Conservation (phyloP, 495 filamentous ascomycete genomes). For the Astrothelium subdiscretum region DNA sequence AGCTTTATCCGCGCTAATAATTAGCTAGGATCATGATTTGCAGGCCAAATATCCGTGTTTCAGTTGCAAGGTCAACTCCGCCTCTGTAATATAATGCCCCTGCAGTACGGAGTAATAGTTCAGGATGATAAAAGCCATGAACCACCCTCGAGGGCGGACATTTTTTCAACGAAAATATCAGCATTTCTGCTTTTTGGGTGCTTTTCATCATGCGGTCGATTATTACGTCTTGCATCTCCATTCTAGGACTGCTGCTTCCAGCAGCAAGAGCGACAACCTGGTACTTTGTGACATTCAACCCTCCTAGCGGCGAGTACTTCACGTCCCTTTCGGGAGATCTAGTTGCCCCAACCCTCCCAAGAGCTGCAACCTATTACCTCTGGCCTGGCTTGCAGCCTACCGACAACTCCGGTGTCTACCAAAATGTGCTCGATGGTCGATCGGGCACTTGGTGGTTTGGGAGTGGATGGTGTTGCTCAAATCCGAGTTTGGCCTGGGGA, state of each 20-base stretch:
- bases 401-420: conserved; percentile 32
- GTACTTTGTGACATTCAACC: conserved; percentile 30
- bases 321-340: conserved; percentile 31
- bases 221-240: not conserved
- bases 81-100: not conserved
- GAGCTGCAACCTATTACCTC: conserved; percentile 31
- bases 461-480: conserved; percentile 33
- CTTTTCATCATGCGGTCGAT: not conserved
- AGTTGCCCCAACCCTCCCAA: conserved; percentile 27
- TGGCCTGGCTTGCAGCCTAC: conserved; percentile 35
- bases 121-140: not conserved
- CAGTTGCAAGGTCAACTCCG: not conserved
- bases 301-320: conserved; percentile 24
- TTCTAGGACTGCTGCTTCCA: not conserved
- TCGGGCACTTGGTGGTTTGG: conserved; percentile 36
- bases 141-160: not conserved
- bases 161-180: not conserved
- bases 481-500: conserved; percentile 32
- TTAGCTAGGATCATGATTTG: conserved; percentile 1
- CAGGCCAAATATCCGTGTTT: not conserved
- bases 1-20: not conserved
- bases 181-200: not conserved
- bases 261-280: conserved; percentile 15
- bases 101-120: not conserved
- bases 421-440: conserved; percentile 33